Base-by-base conservation (phyloP, 257 asterid species). In the Rubia yunnanensis region DNA sequence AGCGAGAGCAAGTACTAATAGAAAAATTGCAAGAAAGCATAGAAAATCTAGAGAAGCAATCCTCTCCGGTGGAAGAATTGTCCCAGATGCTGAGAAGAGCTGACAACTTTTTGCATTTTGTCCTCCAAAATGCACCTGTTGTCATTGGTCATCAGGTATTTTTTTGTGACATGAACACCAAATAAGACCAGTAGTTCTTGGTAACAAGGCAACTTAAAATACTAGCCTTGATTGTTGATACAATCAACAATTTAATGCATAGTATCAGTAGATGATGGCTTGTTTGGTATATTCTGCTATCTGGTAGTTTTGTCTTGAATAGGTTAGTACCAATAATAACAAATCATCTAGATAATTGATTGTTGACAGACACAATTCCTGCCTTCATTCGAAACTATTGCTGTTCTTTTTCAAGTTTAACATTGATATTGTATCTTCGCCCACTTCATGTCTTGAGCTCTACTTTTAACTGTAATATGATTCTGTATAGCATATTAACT, bases 81-180 rank as follows among this genome's bases (percentile, higher is more conserved):
- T 82, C 92, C 7, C 91, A 91, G 66, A 77, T 91, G 73, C 70
- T 91, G 72, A 78, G 78, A 78, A 80, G 97, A 71, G 97, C 96
- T 0, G 97, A 91, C 69, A 88, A 91, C 64, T 91, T 88, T 80
- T 76, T 91, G 67, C 97, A 91, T 78, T 91, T 91, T 64, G 83
- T 91, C 66, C 92, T 91, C 60, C 97, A 91, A 70, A 91, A 84
- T 76, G 97, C 97, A 39, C 97, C 97, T 0, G 96, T 91, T 73
- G 97, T 91, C 31, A 91, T 91, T 11, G 97, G 97, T 31, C 97
- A 91, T 71, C 96, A 87, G 94, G 96, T 87, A 48, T 30, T 32
- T 53, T 26, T 10, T 50, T 26, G 20, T 60, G 35, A 24, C 71
- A 26, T 53, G 63, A 66, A 24, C 18, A 17, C 14, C 6, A 6